Conservation (phyloP, 768 basidiomycete genomes). For the Panus rudis region DNA sequence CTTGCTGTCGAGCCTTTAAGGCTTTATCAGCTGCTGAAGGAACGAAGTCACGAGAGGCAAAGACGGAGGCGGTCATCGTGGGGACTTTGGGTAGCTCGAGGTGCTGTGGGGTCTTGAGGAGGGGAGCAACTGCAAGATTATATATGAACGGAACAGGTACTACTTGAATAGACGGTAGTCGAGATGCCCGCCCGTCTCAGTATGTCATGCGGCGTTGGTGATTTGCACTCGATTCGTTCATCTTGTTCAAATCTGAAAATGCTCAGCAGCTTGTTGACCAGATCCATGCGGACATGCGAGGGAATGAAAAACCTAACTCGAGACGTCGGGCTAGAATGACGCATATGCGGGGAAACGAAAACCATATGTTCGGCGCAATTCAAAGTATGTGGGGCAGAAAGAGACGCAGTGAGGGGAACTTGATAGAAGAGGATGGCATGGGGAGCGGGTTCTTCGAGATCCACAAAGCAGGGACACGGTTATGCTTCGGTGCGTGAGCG, state of each 20-base stretch:
- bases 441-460: too few relatives aligned
- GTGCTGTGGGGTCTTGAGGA: constrained; percentile 5
- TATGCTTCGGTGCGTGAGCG: constrained; percentile 21
- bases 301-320: too few relatives aligned
- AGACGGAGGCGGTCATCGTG: constrained; percentile 5
- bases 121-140: constrained; percentile 1
- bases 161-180: too few relatives aligned
- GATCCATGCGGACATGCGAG: too few relatives aligned
- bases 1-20: constrained; percentile 29
- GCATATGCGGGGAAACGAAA: constrained; percentile 18
- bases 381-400: constrained; percentile 15
- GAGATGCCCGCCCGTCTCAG: too few relatives aligned
- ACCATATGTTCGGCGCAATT: constrained; percentile 24
- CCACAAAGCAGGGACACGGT: too few relatives aligned
- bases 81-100: constrained; percentile 6
- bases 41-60: constrained; percentile 11
- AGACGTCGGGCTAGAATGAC: too few relatives aligned
- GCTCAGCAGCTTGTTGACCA: too few relatives aligned
- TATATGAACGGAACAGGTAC: too few relatives aligned
- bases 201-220: too few relatives aligned
- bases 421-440: constrained; percentile 7
- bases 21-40: constrained; percentile 29
- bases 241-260: too few relatives aligned
- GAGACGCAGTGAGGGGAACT: neutral
- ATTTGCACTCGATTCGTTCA: too few relatives aligned